phyloP scores from a whole-genome alignment of 169 alveolate species.

The Babesia ovis region DNA sequence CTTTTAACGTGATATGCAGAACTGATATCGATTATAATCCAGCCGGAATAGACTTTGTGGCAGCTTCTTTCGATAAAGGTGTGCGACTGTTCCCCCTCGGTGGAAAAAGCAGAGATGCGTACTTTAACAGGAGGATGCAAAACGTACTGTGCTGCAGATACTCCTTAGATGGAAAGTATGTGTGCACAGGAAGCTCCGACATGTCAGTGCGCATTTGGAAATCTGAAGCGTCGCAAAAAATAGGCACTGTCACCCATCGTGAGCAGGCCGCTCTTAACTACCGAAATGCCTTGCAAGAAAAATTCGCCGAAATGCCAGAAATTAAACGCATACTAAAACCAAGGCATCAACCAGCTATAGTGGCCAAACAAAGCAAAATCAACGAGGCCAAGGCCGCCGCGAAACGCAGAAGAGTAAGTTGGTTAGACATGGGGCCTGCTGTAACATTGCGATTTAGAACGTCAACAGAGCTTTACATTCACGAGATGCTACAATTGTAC shows the following conservation, averaged over 20 bases:
- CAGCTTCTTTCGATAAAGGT: conserved; percentile 96
- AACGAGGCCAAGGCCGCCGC: conserved; percentile 56
- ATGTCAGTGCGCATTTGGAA: conserved; percentile 97
- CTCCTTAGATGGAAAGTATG: conserved; percentile 93
- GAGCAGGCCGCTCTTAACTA: conserved; percentile 85
- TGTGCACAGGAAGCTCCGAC: conserved; percentile 96
- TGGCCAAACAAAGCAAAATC: conserved; percentile 75
- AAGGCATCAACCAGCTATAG: conserved; percentile 85
- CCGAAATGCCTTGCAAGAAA: conserved; percentile 81
- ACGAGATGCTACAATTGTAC: conserved; percentile 26
- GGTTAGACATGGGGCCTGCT: neutral
- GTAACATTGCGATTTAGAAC: conserved; percentile 30
- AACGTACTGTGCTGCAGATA: conserved; percentile 87
- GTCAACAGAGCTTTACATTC: conserved; percentile 60
- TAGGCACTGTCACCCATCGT: conserved; percentile 72
- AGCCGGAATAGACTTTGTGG: conserved; percentile 96
- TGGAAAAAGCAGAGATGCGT: conserved; percentile 93
- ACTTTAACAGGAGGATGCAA: conserved; percentile 97
- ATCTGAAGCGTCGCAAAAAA: conserved; percentile 74
- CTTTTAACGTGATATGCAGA: conserved; percentile 17
- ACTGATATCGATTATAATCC: conserved; percentile 94
- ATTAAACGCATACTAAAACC: conserved; percentile 84
- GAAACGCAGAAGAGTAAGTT: conserved; percentile 59
- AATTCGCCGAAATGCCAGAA: conserved; percentile 81
- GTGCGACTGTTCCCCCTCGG: conserved; percentile 91